Conservation (phyloP, 2,329 filamentous ascomycete genomes). For the Colletotrichum camelliae region DNA sequence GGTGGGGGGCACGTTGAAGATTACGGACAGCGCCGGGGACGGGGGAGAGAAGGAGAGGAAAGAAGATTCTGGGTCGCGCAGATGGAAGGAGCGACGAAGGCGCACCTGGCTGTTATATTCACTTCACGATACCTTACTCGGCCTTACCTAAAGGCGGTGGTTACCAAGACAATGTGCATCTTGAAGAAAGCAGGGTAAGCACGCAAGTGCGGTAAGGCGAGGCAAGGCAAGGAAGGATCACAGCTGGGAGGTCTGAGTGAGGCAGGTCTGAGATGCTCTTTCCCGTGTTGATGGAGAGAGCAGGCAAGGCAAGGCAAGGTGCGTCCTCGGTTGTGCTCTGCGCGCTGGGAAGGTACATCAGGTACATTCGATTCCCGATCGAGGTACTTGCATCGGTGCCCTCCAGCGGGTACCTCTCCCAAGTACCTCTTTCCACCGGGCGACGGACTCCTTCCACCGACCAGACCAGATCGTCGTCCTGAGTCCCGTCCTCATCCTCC, state of each 20-base stretch:
- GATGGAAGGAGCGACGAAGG: not conserved
- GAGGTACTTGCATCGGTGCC: conserved; percentile 1
- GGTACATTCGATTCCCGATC: not conserved
- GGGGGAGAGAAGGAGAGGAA: not conserved
- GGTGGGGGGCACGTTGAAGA: not conserved
- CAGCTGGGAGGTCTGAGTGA: not conserved
- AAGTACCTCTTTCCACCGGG: not conserved
- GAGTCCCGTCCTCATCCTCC: not conserved
- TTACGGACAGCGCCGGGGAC: not conserved
- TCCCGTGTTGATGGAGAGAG: not conserved
- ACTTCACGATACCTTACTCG: not conserved
- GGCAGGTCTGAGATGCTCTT: not conserved
- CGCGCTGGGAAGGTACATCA: not conserved
- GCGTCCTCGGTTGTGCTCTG: not conserved
- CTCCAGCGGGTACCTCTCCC: not conserved
- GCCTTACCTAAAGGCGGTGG: not conserved
- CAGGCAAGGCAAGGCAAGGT: not conserved
- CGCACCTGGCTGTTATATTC: conserved; percentile 7
- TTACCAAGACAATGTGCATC: not conserved
- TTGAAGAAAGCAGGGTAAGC: not conserved
- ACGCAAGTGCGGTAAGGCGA: not conserved
- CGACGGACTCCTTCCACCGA: conserved; percentile 3
- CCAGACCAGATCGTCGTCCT: not conserved
- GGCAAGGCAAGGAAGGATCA: not conserved
- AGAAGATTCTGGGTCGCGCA: not conserved